Percentiles rank a stretch among this genome's conserved stretches.
Conservation (phyloP, 371 early-diverging fungal species). For the Parasitella parasitica region DNA sequence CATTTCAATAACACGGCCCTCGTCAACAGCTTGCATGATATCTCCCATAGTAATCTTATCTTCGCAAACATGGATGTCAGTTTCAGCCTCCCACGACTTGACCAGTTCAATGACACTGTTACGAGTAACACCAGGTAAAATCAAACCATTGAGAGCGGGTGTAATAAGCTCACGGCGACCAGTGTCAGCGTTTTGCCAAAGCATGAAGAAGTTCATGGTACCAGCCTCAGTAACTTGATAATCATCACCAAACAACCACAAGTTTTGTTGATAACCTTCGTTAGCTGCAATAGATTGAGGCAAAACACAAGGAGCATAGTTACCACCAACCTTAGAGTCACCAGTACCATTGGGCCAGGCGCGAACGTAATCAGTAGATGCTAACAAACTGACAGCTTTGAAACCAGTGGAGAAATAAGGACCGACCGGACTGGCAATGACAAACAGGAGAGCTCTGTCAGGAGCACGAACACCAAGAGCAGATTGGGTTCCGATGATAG, state of each 20-base stretch:
- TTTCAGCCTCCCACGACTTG: constrained; percentile 59
- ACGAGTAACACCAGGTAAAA: constrained; percentile 92
- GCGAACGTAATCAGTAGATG: constrained; percentile 78
- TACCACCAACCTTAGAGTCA: constrained; percentile 84
- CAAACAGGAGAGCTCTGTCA: constrained; percentile 74
- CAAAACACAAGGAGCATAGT: constrained; percentile 71
- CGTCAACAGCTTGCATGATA: constrained; percentile 66
- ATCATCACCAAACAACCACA: constrained; percentile 87
- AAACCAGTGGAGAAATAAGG: constrained; percentile 92
- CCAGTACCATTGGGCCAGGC: constrained; percentile 97
- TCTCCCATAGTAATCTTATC: constrained; percentile 77
- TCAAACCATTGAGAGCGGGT: constrained; percentile 89
- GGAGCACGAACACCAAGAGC: constrained; percentile 69
- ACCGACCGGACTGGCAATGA: constrained; percentile 89
- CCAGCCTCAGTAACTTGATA: constrained; percentile 89
- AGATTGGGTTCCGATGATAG: constrained; percentile 86
- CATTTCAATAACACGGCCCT: constrained; percentile 68
- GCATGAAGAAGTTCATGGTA: constrained; percentile 92
- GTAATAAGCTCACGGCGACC: constrained; percentile 86
- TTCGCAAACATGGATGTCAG: constrained; percentile 84
- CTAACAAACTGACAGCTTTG: constrained; percentile 75
- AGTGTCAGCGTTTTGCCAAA: constrained; percentile 66
- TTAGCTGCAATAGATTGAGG: constrained; percentile 81
- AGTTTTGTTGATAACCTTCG: constrained; percentile 84
- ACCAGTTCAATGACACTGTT: constrained; percentile 81